phyloP scores from a whole-genome alignment of 2,329 filamentous ascomycete species.

The Hypocreales sp. region DNA sequence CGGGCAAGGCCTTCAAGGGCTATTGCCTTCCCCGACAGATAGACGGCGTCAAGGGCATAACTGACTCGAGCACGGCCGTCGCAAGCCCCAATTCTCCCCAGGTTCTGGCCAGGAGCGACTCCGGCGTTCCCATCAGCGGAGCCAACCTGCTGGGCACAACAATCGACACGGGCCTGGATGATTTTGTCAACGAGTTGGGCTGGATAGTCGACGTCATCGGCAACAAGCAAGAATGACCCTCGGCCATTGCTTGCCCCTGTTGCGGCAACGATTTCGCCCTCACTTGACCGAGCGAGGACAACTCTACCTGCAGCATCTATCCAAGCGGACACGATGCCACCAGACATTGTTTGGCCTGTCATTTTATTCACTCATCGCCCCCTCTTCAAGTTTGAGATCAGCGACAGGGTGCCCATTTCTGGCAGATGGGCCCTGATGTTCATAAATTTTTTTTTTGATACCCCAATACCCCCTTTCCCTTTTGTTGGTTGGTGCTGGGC shows the following conservation, averaged over 20 bases:
- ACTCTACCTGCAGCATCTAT: too few species aligned
- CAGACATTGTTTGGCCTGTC: too few species aligned
- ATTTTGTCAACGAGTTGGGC: slow-evolving; percentile 29
- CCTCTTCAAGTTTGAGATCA: too few species aligned
- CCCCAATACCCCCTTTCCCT: neutral
- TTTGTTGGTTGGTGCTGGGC: neutral
- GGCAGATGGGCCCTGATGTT: neutral
- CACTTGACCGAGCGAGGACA: too few species aligned
- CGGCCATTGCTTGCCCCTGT: too few species aligned
- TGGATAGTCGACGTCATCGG: slow-evolving; percentile 36
- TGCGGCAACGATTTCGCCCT: too few species aligned
- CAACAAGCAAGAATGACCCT: slow-evolving; percentile 11
- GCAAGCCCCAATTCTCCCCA: slow-evolving; percentile 9
- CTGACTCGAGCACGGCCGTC: neutral
- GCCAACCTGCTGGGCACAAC: slow-evolving; percentile 16
- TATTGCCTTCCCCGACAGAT: slow-evolving; percentile 30
- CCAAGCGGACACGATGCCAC: too few species aligned
- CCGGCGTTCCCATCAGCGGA: slow-evolving; percentile 7
- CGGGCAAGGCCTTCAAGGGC: slow-evolving; percentile 12
- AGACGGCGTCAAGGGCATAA: slow-evolving; percentile 8
- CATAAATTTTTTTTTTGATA: neutral
- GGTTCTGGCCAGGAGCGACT: slow-evolving; percentile 10
- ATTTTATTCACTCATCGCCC: too few species aligned
- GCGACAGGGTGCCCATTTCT: too few species aligned
- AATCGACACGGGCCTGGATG: slow-evolving; percentile 21